phyloP scores from a whole-genome alignment of 176 grass and related monocot species.

The Musa troglodytarum region DNA sequence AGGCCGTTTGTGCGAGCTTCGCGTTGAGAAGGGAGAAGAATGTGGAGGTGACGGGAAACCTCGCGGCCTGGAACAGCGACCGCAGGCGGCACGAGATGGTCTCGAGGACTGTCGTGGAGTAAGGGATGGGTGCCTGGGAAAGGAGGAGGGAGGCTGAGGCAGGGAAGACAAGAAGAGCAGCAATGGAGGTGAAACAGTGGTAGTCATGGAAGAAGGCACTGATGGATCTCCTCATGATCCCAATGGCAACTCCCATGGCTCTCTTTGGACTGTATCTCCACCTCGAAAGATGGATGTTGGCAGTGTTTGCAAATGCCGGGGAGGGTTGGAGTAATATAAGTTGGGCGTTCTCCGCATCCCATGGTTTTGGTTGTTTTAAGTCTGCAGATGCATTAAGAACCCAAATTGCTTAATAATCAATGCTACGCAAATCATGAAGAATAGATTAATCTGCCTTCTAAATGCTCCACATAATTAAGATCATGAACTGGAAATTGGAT shows the following conservation, averaged over 20 bases:
- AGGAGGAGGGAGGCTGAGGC: slow-evolving; percentile 11
- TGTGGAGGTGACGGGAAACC: slow-evolving; percentile 38
- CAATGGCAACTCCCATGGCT: background rate
- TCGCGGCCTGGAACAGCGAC: slow-evolving; percentile 52
- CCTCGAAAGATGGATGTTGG: too few species aligned
- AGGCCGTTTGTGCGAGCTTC: slow-evolving; percentile 71
- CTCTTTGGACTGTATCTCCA: too few species aligned
- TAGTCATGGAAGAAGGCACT: slow-evolving; percentile 61
- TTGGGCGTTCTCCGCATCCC: too few species aligned
- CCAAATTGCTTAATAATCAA: too few species aligned
- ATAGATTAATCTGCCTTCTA: too few species aligned
- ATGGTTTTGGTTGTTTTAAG: too few species aligned
- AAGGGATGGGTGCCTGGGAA: slow-evolving; percentile 17
- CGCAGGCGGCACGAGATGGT: slow-evolving; percentile 35
- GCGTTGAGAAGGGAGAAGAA: slow-evolving; percentile 60
- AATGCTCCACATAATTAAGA: background rate
- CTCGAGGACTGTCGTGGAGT: slow-evolving; percentile 9
- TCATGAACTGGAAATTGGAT: background rate
- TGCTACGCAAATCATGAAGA: too few species aligned
- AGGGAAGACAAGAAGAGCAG: slow-evolving; percentile 42
- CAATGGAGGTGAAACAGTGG: slow-evolving; percentile 69
- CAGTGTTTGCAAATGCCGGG: too few species aligned
- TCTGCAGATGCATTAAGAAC: too few species aligned
- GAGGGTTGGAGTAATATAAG: too few species aligned
- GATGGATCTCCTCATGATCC: slow-evolving; percentile 43